These are phyloP conservation scores for Russula sp. DNA, from an alignment of 768 basidiomycete genomes.

Conservation along the genomic window DNA sequence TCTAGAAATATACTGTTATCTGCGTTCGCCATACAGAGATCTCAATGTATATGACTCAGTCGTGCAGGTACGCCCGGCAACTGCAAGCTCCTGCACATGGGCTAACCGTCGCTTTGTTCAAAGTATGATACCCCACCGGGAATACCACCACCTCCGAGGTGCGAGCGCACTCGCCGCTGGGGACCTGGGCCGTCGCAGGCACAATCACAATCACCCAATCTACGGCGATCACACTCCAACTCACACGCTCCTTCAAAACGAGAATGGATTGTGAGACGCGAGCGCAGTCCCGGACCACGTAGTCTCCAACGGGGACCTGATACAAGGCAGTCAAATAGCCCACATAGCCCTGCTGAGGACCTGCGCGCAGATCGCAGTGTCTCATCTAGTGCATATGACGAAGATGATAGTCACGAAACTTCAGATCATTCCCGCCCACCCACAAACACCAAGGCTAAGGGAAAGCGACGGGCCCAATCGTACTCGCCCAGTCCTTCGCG, in stretches of 20 bases:
- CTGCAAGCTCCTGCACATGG: not conserved
- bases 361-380: not conserved
- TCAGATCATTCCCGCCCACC: not conserved
- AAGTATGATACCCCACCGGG: conserved; percentile 57
- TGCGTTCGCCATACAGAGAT: conserved; percentile 85
- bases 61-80: conserved; percentile 54
- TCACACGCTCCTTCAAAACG: conserved; percentile 23
- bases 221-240: conserved; percentile 6
- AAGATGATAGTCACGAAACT: not conserved
- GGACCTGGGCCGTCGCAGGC: conserved; percentile 22
- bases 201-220: conserved; percentile 27
- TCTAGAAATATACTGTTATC: conserved; percentile 81
- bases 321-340: not conserved
- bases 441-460: not conserved
- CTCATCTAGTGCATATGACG: not conserved
- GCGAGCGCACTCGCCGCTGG: conserved; percentile 31
- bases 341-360: not conserved
- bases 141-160: conserved; percentile 33
- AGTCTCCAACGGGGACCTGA: not conserved
- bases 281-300: not conserved
- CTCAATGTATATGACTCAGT: conserved; percentile 74
- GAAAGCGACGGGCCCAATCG: conserved; percentile 10
- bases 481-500: not conserved
- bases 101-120: not conserved
- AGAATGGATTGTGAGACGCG: not conserved